Conservation (phyloP, 2,329 filamentous ascomycete species). For the Exophiala oligosperma region DNA sequence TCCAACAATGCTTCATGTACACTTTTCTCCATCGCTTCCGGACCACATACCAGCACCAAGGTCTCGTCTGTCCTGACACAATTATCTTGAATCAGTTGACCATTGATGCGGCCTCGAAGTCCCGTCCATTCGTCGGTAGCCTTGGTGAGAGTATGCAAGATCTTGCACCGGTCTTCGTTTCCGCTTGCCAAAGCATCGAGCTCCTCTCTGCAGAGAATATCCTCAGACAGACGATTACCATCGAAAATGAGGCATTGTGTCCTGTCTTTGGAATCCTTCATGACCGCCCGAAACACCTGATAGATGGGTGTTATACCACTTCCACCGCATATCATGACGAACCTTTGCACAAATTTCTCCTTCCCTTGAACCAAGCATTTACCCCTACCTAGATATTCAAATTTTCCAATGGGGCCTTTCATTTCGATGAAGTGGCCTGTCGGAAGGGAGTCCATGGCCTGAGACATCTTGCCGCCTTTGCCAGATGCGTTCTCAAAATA, state of each 20-base stretch:
- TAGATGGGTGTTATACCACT: conserved; percentile 93
- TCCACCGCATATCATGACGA: conserved; percentile 86
- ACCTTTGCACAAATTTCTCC: conserved; percentile 60
- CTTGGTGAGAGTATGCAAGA: conserved; percentile 70
- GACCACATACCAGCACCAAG: conserved; percentile 78
- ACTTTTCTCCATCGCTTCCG: conserved; percentile 69
- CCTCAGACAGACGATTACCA: conserved; percentile 73
- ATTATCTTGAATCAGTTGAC: conserved; percentile 62
- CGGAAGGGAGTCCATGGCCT: conserved; percentile 71
- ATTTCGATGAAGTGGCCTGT: conserved; percentile 75
- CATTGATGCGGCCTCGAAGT: conserved; percentile 65
- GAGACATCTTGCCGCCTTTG: conserved; percentile 77
- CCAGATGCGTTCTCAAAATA: conserved; percentile 63
- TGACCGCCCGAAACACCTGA: conserved; percentile 74
- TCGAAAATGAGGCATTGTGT: conserved; percentile 74
- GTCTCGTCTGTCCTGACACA: conserved; percentile 48
- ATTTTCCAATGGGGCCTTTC: conserved; percentile 85
- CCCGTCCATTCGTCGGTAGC: conserved; percentile 68
- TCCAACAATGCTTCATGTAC: conserved; percentile 57
- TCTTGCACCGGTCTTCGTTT: conserved; percentile 58
- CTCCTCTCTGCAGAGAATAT: conserved; percentile 77
- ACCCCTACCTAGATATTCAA: conserved; percentile 73
- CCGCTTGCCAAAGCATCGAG: conserved; percentile 63
- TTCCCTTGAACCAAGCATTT: conserved; percentile 61
- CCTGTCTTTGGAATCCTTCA: conserved; percentile 61